These are phyloP conservation scores for Plasmodium gaboni DNA, from an alignment of 169 alveolate genomes.

Conservation along the genomic window DNA sequence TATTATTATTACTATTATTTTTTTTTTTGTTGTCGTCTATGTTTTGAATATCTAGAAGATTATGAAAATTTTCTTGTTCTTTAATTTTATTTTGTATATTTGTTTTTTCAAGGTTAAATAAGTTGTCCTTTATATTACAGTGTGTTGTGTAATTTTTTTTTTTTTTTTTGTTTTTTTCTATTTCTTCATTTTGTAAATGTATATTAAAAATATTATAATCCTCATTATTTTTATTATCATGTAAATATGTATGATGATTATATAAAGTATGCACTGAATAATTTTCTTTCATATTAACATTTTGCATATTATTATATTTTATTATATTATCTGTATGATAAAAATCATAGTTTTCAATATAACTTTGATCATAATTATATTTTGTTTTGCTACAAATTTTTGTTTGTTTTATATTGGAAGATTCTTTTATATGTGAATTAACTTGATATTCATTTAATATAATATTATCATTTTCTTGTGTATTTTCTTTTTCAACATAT, in stretches of 20 bases:
- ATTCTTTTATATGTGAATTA: no score
- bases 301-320: background rate
- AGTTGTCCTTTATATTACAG: background rate
- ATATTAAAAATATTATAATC: background rate
- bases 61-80: background rate
- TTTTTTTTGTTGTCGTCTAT: background rate
- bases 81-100: background rate
- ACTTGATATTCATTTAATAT: no score
- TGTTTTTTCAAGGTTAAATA: background rate
- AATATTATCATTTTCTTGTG: no score
- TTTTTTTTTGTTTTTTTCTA: background rate
- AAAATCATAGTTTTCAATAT: no score
- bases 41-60: background rate
- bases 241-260: background rate
- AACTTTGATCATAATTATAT: no score
- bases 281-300: background rate
- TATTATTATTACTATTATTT: background rate
- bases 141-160: background rate
- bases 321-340: background rate
- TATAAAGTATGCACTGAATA: background rate
- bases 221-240: background rate
- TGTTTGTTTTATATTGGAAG: no score
- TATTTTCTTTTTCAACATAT: background rate
- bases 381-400: no score
- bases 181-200: background rate